phyloP scores from a whole-genome alignment of 106 monocot genomes.

The Amphibolis antarctica region DNA sequence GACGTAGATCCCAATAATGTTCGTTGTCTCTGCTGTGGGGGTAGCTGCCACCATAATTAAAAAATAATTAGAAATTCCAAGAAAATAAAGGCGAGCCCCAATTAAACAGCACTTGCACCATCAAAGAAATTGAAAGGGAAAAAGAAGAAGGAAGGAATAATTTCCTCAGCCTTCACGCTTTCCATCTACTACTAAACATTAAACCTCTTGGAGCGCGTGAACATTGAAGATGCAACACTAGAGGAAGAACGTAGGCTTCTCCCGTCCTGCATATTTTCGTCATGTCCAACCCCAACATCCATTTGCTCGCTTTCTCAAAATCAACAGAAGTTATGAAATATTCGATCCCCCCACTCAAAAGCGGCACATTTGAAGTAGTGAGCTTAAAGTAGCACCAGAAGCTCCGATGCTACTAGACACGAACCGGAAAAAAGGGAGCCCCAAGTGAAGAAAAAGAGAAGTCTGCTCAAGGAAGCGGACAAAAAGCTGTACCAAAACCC shows the following conservation, averaged over 20 bases:
- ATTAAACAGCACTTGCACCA: neutral
- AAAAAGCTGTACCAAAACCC: neutral
- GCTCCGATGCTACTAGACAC: neutral
- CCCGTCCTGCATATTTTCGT: neutral
- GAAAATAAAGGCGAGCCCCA: neutral
- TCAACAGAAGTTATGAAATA: neutral
- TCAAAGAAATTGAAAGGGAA: neutral
- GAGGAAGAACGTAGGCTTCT: neutral
- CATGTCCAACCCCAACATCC: neutral
- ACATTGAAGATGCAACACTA: slow-evolving; percentile 21
- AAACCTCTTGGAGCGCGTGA: slow-evolving; percentile 74
- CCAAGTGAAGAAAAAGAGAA: neutral
- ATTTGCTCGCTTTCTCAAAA: neutral
- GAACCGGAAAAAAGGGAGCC: neutral
- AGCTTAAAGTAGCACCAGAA: neutral
- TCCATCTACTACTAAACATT: neutral
- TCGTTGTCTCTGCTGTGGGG: slow-evolving; percentile 16
- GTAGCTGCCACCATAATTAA: slow-evolving; percentile 23
- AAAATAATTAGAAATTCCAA: neutral
- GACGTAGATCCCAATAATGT: slow-evolving; percentile 22
- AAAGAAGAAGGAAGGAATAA: neutral
- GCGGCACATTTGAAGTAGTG: too few species aligned
- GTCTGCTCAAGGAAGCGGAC: neutral
- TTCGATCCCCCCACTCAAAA: too few species aligned
- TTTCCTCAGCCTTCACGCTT: neutral